phyloP scores from a whole-genome alignment of 495 filamentous ascomycete species.

The Pseudoneurospora amorphoporcata region DNA sequence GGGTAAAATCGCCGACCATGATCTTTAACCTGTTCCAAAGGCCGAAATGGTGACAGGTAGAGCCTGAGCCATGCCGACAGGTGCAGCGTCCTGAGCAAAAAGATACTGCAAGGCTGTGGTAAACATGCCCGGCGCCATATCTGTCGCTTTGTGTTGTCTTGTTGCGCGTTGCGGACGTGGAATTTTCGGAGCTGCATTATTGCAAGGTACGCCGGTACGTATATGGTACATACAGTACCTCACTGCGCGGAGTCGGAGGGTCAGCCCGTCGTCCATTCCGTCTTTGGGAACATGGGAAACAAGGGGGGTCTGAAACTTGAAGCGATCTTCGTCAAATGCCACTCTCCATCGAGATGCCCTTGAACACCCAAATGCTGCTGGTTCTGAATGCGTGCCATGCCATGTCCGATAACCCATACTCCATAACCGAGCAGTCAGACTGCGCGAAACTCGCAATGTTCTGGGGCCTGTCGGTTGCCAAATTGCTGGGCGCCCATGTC shows the following conservation, averaged over 20 bases:
- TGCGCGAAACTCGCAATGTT: not conserved
- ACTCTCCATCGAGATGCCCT: not conserved
- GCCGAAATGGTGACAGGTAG: not conserved
- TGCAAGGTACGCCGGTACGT: not conserved
- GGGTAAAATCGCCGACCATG: not conserved
- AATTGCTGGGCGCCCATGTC: not conserved
- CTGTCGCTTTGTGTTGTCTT: not conserved
- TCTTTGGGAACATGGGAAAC: not conserved
- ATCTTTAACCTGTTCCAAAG: not conserved
- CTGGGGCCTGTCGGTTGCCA: not conserved
- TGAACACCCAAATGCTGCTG: not conserved
- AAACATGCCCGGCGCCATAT: not conserved
- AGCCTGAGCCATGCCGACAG: not conserved
- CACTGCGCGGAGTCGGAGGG: not conserved
- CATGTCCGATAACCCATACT: not conserved
- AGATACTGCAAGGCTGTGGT: not conserved
- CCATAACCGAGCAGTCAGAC: not conserved
- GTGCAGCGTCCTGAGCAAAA: not conserved
- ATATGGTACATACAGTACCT: not conserved
- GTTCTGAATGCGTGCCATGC: not conserved
- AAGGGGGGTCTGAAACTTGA: not conserved
- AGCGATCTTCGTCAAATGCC: not conserved
- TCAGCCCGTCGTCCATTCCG: not conserved
- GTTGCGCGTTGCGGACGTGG: not conserved
- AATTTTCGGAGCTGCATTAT: not conserved